phyloP scores from a whole-genome alignment of 352 stramenopile species.

The Globisporangium echinulatum region DNA sequence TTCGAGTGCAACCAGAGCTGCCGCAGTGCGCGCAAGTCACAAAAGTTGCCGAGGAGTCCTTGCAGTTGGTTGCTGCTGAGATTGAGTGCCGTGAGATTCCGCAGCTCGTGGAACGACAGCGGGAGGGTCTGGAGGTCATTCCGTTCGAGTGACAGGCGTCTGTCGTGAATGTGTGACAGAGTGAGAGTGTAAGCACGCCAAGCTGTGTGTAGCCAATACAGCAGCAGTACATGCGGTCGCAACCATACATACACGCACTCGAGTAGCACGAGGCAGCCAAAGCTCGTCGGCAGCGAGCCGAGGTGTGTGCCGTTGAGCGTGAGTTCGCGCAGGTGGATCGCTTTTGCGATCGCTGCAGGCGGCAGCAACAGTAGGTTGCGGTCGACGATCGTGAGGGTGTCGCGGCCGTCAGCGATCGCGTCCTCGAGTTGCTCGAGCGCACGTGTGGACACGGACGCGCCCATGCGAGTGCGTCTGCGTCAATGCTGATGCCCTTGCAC shows the following conservation, averaged over 20 bases:
- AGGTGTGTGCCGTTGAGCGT: slow-evolving; percentile 26
- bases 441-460: slow-evolving; percentile 27
- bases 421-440: slow-evolving; percentile 32
- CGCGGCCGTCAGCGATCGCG: slow-evolving; percentile 16
- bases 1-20: slow-evolving; percentile 29
- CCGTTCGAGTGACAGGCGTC: slow-evolving; percentile 36
- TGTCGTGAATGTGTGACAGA: slow-evolving; percentile 3
- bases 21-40: slow-evolving; percentile 28
- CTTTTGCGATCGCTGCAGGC: slow-evolving; percentile 29
- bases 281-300: slow-evolving; percentile 34
- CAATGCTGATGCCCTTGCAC: too few relatives aligned
- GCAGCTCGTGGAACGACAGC: slow-evolving; percentile 45
- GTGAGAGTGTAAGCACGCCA: too few relatives aligned
- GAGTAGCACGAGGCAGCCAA: slow-evolving; percentile 39
- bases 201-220: background rate
- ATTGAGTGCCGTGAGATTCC: slow-evolving; percentile 27
- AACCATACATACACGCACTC: slow-evolving; percentile 22
- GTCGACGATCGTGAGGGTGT: slow-evolving; percentile 22
- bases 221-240: background rate
- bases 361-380: slow-evolving; percentile 41
- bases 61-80: slow-evolving; percentile 39
- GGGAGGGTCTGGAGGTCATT: slow-evolving; percentile 52
- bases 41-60: slow-evolving; percentile 47
- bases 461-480: slow-evolving; percentile 12
- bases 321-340: slow-evolving; percentile 37